These are phyloP conservation scores for Capsella bursapastoris DNA, from an alignment of 345 rosid genomes.

Conservation along the genomic window DNA sequence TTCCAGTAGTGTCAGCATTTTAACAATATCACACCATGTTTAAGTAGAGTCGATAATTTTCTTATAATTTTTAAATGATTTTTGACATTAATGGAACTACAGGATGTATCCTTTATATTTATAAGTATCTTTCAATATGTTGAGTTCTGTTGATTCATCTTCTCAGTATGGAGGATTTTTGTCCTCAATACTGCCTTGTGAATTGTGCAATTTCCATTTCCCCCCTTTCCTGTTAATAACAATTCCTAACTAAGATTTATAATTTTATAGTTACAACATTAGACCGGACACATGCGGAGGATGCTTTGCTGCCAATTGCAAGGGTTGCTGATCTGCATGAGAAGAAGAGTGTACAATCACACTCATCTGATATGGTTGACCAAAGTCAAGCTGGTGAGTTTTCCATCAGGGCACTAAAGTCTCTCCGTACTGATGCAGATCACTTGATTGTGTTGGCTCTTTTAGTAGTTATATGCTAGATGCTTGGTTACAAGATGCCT, in stretches of 20 bases:
- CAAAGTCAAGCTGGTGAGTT: constrained; percentile 58
- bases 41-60: neutral
- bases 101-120: neutral
- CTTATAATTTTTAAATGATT: neutral
- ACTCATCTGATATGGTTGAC: constrained; percentile 53
- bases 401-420: constrained; percentile 9
- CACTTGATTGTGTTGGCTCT: neutral
- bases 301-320: constrained; percentile 75
- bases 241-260: constrained; percentile 46
- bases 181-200: constrained; percentile 8
- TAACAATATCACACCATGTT: constrained; percentile 11
- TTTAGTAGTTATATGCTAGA: constrained; percentile 10
- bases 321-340: constrained; percentile 55
- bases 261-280: constrained; percentile 71
- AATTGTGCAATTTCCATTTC: constrained; percentile 4
- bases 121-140: neutral
- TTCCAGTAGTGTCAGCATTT: constrained; percentile 1
- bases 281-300: constrained; percentile 92
- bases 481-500: constrained; percentile 13
- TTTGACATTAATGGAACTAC: neutral
- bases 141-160: constrained; percentile 7
- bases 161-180: constrained; percentile 11
- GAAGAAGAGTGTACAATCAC: constrained; percentile 45
- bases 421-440: neutral
- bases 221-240: neutral